Conservation (phyloP, 2,329 filamentous ascomycete genomes). For the Exophiala dermatitidis region DNA sequence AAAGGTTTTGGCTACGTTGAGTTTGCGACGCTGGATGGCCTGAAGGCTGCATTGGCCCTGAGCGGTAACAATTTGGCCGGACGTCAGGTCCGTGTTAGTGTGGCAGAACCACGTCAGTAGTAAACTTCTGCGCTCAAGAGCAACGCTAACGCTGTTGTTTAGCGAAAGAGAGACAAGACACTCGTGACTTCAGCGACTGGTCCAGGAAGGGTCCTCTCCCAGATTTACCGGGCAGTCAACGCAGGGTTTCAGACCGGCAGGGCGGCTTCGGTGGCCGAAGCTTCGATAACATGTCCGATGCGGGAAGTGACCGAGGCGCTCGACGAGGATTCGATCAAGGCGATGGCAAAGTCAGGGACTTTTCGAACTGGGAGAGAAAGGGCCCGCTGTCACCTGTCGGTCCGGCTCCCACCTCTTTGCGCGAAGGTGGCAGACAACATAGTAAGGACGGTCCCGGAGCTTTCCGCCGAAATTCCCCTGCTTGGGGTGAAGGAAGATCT, state of each 20-base stretch:
- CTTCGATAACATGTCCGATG: conserved; percentile 49
- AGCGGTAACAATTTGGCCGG: conserved; percentile 79
- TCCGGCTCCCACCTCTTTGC: conserved; percentile 33
- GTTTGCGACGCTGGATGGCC: conserved; percentile 76
- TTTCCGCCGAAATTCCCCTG: conserved; percentile 61
- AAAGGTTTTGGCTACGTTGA: conserved; percentile 99
- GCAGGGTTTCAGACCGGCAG: conserved; percentile 49
- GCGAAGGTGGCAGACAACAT: conserved; percentile 54
- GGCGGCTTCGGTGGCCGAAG: conserved; percentile 45
- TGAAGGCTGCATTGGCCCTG: conserved; percentile 81
- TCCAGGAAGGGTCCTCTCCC: conserved; percentile 84
- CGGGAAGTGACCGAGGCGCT: conserved; percentile 58
- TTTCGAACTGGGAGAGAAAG: conserved; percentile 89
- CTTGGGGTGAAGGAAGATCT: conserved; percentile 62
- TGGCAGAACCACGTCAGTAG: conserved; percentile 91
- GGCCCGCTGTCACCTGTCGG: conserved; percentile 73
- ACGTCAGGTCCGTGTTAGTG: conserved; percentile 83
- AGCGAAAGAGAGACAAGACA: conserved; percentile 81
- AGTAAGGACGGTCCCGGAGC: conserved; percentile 52
- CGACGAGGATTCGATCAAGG: conserved; percentile 60
- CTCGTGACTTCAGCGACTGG: conserved; percentile 80
- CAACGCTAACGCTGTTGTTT: conserved; percentile 33
- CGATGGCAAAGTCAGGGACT: conserved; percentile 71
- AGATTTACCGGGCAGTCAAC: conserved; percentile 55
- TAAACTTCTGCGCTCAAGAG: neutral